phyloP scores from a whole-genome alignment of 805 yeast species.

The Pichia manshurica region DNA sequence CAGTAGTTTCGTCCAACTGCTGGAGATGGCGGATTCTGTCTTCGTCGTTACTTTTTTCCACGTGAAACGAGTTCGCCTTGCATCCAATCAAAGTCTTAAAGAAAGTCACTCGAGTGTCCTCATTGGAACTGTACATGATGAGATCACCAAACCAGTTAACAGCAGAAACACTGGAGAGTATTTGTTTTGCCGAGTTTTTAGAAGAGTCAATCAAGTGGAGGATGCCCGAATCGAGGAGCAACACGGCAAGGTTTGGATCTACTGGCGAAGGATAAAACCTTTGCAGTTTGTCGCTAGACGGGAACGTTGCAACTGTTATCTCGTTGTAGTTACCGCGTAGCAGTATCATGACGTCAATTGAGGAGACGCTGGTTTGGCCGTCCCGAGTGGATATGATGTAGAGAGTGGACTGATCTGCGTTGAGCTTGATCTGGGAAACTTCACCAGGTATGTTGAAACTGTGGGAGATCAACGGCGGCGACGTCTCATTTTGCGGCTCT shows the following conservation, averaged over 20 bases:
- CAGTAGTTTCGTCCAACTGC: slow-evolving; percentile 2
- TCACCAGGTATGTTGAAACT: slow-evolving; percentile 1
- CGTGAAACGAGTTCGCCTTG: background rate
- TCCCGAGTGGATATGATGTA: slow-evolving; percentile 15
- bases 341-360: slow-evolving; percentile 6
- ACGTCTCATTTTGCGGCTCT: no score
- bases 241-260: background rate
- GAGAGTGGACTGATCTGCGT: slow-evolving; percentile 19
- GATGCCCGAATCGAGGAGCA: slow-evolving; percentile 7
- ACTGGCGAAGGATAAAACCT: slow-evolving; percentile 10
- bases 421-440: slow-evolving; percentile 21
- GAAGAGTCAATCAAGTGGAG: slow-evolving; percentile 6
- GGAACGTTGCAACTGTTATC: slow-evolving; percentile 3
- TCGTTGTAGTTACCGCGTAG: slow-evolving; percentile 8
- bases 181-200: background rate
- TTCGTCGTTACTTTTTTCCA: slow-evolving; percentile 11
- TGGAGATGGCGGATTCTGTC: slow-evolving; percentile 5
- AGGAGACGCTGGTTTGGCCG: background rate
- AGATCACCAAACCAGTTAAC: slow-evolving; percentile 13
- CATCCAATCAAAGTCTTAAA: background rate
- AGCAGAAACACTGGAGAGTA: slow-evolving; percentile 7
- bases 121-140: background rate
- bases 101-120: slow-evolving; percentile 6
- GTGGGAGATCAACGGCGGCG: slow-evolving; percentile 4
- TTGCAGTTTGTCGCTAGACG: background rate